Base-by-base conservation (phyloP, 441 rosid species). In the Euphorbia schlechtendalii region DNA sequence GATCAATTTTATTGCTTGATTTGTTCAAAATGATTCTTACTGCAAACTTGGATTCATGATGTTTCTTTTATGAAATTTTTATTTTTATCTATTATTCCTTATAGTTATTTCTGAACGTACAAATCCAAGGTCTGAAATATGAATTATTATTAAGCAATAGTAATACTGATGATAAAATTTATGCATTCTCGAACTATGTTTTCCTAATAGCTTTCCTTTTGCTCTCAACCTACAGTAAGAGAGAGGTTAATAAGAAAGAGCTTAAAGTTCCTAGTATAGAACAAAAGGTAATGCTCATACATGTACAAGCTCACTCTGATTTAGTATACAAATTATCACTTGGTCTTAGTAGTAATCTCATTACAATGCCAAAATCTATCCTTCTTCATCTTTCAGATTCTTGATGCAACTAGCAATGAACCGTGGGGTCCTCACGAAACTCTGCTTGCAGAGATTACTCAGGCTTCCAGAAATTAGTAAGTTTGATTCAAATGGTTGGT, bases 401-500 rank as follows among this genome's bases (percentile, higher is more conserved):
- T 95, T 69, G 99, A 94, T 89, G 96, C 97, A 56, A 94, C 96
- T 18, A 91, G 94, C 83, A 94, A 94, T 79, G 99, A 92, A 82
- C 92, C 98, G 8, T 95, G 98, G 98, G 99, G 96, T 76, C 99
- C 99, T 46, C 98, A 89, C 80, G 98, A 97, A 54, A 71, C 89
- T 15, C 93, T 88, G 71, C 95, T 92, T 64, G 93, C 97, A 38
- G 98, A 89, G 77, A 83, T 95, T 81, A 96, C 98, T 1, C 92
- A 83, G 68, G 97, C 97, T 63, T 77, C 92, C 2, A 84, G 89
- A 83, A 92, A 95, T 72, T 88, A 88, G 99, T 95, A 81, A 81
- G 82, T 71, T 73, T 69, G 60, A 59, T 28, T 18, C 64, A 30
- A 30, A 25, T 69, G 56, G 63, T n/a, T n/a, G n/a, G n/a, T n/a